phyloP scores from a whole-genome alignment of 1,284 basidiomycete genomes.

The Hemileia vastatrix region DNA sequence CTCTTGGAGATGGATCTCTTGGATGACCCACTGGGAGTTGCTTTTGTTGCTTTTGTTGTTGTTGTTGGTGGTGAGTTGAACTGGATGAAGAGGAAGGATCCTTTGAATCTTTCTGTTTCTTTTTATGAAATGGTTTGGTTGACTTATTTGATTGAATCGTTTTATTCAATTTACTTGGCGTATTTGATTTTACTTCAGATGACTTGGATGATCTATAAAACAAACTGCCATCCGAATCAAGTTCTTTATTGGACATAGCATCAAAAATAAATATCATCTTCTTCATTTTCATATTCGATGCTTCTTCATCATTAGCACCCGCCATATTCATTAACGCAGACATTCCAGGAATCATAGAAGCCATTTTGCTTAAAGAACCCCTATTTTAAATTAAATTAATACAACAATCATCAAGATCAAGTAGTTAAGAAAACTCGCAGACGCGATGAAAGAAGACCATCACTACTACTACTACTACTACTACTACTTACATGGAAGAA shows the following conservation, averaged over 20 bases:
- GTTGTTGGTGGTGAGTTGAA: constrained; percentile 5
- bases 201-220: constrained; percentile 49
- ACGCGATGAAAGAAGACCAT: background rate
- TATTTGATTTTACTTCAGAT: constrained; percentile 16
- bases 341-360: constrained; percentile 96
- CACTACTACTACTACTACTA: no score
- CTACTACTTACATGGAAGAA: constrained; percentile 74
- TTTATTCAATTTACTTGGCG: constrained; percentile 25
- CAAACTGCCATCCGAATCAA: constrained; percentile 86
- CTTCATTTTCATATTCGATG: constrained; percentile 72
- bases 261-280: constrained; percentile 98
- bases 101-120: constrained; percentile 24
- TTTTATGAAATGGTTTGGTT: constrained; percentile 16
- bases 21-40: constrained; percentile 25
- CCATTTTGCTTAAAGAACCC: constrained; percentile 95
- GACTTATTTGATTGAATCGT: constrained; percentile 28
- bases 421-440: background rate
- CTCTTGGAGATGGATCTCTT: constrained; percentile 58
- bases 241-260: constrained; percentile 84
- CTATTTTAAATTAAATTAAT: constrained; percentile 46
- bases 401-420: background rate
- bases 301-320: constrained; percentile 76
- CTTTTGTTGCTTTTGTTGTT: constrained; percentile 1
- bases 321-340: constrained; percentile 71
- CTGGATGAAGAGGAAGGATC: no score